Percentiles rank a stretch among this genome's conserved stretches.
phyloP scores from a whole-genome alignment of 805 yeast genomes.

The Ogataea methylovora region DNA sequence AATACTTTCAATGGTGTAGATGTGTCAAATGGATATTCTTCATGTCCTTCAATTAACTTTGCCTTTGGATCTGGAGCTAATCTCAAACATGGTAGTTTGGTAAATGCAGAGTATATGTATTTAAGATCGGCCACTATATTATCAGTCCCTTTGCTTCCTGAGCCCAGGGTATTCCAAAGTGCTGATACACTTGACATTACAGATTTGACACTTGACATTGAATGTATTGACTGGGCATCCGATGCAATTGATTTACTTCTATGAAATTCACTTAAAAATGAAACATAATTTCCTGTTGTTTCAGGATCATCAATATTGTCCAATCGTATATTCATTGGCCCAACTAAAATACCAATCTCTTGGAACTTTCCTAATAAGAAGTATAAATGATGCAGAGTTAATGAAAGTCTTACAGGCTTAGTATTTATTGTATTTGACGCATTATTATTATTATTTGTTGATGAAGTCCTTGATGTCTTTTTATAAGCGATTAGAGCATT shows the following conservation, averaged over 20 bases:
- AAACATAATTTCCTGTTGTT: conserved; percentile 43
- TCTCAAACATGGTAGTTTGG: conserved; percentile 57
- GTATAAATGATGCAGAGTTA: conserved; percentile 58
- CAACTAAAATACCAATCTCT: conserved; percentile 40
- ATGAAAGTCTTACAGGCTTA: conserved; percentile 48
- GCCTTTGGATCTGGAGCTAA: conserved; percentile 54
- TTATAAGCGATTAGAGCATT: conserved; percentile 50
- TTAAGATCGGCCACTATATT: conserved; percentile 36
- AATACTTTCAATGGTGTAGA: conserved; percentile 57
- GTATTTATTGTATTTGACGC: conserved; percentile 6
- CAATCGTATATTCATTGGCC: conserved; percentile 53
- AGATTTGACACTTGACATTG: conserved; percentile 52
- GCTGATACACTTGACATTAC: conserved; percentile 39
- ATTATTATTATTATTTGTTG: conserved; percentile 3
- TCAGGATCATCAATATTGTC: conserved; percentile 48
- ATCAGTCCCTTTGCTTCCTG: conserved; percentile 33
- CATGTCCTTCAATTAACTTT: conserved; percentile 50
- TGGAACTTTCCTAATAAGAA: conserved; percentile 52
- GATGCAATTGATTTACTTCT: conserved; percentile 26
- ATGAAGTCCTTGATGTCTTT: conserved; percentile 20
- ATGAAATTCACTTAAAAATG: conserved; percentile 51
- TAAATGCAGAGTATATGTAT: conserved; percentile 55
- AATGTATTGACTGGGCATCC: conserved; percentile 42
- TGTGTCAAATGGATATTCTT: conserved; percentile 67
- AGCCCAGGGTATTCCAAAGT: conserved; percentile 27